Evolutionary conservation across 2,329 filamentous ascomycete genomes (phyloP).

Genomic region (Albophoma yamanashiensis): DNA sequence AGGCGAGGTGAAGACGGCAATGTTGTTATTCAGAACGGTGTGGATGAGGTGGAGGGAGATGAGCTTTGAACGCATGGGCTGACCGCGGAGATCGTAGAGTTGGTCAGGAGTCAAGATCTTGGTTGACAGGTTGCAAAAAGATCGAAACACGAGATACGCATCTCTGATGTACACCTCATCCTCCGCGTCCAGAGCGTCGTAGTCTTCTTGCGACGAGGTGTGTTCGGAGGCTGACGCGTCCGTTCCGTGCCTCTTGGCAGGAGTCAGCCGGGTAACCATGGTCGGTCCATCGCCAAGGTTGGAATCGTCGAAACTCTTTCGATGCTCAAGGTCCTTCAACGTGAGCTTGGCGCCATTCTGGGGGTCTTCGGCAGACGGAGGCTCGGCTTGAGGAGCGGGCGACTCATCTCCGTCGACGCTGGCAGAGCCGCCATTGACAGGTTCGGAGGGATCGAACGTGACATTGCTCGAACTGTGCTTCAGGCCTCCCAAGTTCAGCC

Average conservation of each 20-base stretch:
- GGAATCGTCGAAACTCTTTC: constrained; percentile 60
- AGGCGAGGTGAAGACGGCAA: constrained; percentile 81
- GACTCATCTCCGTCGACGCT: constrained; percentile 26
- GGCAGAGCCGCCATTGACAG: constrained; percentile 23
- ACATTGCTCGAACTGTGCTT: constrained; percentile 42
- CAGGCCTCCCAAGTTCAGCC: constrained; percentile 45
- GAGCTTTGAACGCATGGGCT: constrained; percentile 95
- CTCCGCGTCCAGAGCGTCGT: constrained; percentile 56
- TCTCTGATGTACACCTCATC: constrained; percentile 97
- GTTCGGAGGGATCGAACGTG: constrained; percentile 37
- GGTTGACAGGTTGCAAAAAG: constrained; percentile 94
- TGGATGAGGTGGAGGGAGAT: constrained; percentile 93
- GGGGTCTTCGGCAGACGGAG: constrained; percentile 15
- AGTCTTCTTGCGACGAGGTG: constrained; percentile 40
- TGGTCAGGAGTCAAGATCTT: constrained; percentile 85
- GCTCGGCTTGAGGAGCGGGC: constrained; percentile 18
- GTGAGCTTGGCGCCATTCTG: constrained; percentile 46
- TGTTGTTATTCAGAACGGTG: constrained; percentile 89
- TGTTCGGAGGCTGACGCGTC: constrained; percentile 39
- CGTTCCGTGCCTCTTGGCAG: constrained; percentile 27
- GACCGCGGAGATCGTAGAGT: constrained; percentile 82
- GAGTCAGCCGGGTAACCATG: constrained; percentile 53
- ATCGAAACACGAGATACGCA: constrained; percentile 92
- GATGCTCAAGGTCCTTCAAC: constrained; percentile 54
- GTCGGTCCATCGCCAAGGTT: constrained; percentile 56